Base-by-base conservation (phyloP, 2,329 filamentous ascomycete genomes). In the Rhynchosporium graminicola region DNA sequence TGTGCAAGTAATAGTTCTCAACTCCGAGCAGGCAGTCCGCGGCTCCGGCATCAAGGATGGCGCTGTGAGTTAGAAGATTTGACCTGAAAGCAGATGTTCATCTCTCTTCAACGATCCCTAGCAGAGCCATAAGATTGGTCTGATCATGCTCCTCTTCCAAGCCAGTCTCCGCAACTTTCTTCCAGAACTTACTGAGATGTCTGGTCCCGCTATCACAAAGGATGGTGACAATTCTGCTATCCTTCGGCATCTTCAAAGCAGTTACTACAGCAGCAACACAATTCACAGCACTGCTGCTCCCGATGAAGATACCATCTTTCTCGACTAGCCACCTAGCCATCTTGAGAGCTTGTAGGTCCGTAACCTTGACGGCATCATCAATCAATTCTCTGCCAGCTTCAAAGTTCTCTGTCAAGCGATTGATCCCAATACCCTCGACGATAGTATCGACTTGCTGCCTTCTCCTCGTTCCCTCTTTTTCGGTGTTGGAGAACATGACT, bases 291-390 rank as follows among this genome's bases (percentile, higher is more conserved):
- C 90, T 97, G 75, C 92, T 97, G 75, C 93, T 97, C 8, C 95
- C 96, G 46, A 93, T 82, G 72, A 99, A 99, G 59, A 99, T 87
- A 7, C 95, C 95, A 75, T 99, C 95, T 67, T 93, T 89, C 77
- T 98, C 93, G 8, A 97, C 94, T 46, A 99, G 79, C 92, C 92
- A 98, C 66, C 91, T 82, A n/a, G 94, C 95, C 95, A 99, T 99
- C 60, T 83, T 83, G 74, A 91, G 87, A 12, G 95, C 95, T 79
- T 99, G 93, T 56, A 87, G 85, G 76, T 99, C 96, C 2, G 86
- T 91, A 13, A 99, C 92, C 63, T 88, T 85, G 43, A 98, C 87
- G 2, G 95, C 94, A 77, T 97, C 92, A 74, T 97, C 92, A 59
- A 99, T 85, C 60, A 97, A 77, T 72, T 94, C 88, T 67, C 91